These are phyloP conservation scores for Ampelomyces quisqualis DNA, from an alignment of 2,329 filamentous ascomycete genomes.

Conservation along the genomic window DNA sequence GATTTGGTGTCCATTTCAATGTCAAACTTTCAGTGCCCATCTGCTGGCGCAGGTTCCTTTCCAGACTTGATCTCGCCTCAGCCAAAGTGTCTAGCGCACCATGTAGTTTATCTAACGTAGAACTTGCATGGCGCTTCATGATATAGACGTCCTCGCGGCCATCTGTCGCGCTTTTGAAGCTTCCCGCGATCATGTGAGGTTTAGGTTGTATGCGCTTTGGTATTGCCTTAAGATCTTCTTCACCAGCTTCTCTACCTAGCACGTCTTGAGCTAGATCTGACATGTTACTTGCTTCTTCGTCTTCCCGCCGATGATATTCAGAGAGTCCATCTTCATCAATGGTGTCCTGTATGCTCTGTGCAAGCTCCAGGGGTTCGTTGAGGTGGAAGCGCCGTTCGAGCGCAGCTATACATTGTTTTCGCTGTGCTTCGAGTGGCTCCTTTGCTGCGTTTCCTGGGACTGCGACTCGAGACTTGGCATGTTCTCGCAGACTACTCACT, in stretches of 20 bases:
- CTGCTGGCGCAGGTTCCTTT: slow-evolving; percentile 60
- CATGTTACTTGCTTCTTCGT: slow-evolving; percentile 69
- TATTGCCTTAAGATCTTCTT: slow-evolving; percentile 52
- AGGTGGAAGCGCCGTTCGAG: slow-evolving; percentile 64
- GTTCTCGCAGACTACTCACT: slow-evolving; percentile 39
- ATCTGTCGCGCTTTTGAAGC: slow-evolving; percentile 39
- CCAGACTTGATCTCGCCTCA: slow-evolving; percentile 62
- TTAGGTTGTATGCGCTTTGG: slow-evolving; percentile 43
- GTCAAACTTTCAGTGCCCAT: slow-evolving; percentile 60
- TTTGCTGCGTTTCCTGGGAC: slow-evolving; percentile 10
- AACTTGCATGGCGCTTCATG: slow-evolving; percentile 66
- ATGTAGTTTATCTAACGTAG: slow-evolving; percentile 67
- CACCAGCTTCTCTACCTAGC: slow-evolving; percentile 63
- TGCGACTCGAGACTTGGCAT: slow-evolving; percentile 21
- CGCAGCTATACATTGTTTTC: slow-evolving; percentile 36
- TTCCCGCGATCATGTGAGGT: slow-evolving; percentile 32
- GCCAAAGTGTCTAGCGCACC: slow-evolving; percentile 61
- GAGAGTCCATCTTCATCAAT: slow-evolving; percentile 93
- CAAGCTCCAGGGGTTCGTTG: slow-evolving; percentile 66
- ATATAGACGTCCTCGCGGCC: slow-evolving; percentile 59
- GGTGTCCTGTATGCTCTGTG: slow-evolving; percentile 68
- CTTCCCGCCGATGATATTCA: slow-evolving; percentile 74
- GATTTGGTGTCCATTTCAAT: slow-evolving; percentile 80
- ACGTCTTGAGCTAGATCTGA: slow-evolving; percentile 73
- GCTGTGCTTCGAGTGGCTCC: slow-evolving; percentile 11